phyloP scores from a whole-genome alignment of 352 stramenopile genomes.

The Phytophthora syringae region DNA sequence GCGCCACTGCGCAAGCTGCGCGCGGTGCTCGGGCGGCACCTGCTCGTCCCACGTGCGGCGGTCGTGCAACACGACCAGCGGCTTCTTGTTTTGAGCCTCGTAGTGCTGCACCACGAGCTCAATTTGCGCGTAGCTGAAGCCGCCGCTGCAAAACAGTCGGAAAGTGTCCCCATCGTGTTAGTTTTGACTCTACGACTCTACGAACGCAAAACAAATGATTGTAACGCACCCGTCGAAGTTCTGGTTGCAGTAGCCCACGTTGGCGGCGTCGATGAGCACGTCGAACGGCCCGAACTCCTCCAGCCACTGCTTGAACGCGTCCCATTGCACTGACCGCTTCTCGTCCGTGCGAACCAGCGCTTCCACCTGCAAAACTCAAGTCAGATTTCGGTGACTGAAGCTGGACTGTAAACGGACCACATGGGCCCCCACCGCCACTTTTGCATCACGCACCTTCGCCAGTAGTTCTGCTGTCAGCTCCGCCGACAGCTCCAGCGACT shows the following conservation, averaged over 20 bases:
- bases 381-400: slow-evolving; percentile 16
- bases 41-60: slow-evolving; percentile 92
- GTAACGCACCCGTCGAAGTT: slow-evolving; percentile 93
- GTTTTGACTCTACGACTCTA: too few species aligned
- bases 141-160: slow-evolving; percentile 56
- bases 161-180: slow-evolving; percentile 18
- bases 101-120: slow-evolving; percentile 94
- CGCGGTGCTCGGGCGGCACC: slow-evolving; percentile 76
- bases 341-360: slow-evolving; percentile 80
- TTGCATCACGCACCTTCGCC: slow-evolving; percentile 59
- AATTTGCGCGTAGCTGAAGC: slow-evolving; percentile 97
- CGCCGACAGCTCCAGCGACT: slow-evolving; percentile 69
- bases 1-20: slow-evolving; percentile 82
- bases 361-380: slow-evolving; percentile 59
- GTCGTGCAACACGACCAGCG: slow-evolving; percentile 96
- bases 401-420: slow-evolving; percentile 18
- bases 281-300: slow-evolving; percentile 82
- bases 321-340: slow-evolving; percentile 76
- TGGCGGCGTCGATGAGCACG: slow-evolving; percentile 97
- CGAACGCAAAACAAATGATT: too few species aligned
- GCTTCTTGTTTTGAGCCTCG: slow-evolving; percentile 81
- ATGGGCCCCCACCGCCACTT: slow-evolving; percentile 28
- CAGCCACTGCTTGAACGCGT: slow-evolving; percentile 86
- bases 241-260: slow-evolving; percentile 98
- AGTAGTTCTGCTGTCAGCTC: slow-evolving; percentile 56